phyloP scores from a whole-genome alignment of 352 stramenopile species.

The Phytopythium boreale region DNA sequence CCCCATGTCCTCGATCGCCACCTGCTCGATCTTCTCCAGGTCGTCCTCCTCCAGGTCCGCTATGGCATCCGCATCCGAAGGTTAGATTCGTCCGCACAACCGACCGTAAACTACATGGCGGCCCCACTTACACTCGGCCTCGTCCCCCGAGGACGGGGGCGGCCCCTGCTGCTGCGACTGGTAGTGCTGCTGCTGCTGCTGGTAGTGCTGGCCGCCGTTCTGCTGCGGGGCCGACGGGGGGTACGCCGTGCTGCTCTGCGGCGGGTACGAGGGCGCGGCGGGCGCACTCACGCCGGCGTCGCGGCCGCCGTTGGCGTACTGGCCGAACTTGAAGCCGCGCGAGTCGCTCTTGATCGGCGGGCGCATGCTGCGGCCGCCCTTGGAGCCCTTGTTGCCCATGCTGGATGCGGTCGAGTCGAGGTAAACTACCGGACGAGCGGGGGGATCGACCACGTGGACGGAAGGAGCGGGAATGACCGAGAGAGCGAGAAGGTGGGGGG shows the following conservation, averaged over 20 bases:
- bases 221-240: slow-evolving; percentile 28
- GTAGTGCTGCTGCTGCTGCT: slow-evolving; percentile 21
- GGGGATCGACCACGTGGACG: slow-evolving; percentile 13
- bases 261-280: slow-evolving; percentile 55
- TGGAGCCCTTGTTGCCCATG: slow-evolving; percentile 87
- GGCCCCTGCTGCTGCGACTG: slow-evolving; percentile 18
- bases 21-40: slow-evolving; percentile 73
- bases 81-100: not conserved
- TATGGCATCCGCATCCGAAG: no score
- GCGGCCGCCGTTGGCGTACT: slow-evolving; percentile 38
- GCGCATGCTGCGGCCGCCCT: slow-evolving; percentile 58
- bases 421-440: not conserved
- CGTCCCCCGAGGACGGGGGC: slow-evolving; percentile 22
- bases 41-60: slow-evolving; percentile 81
- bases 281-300: slow-evolving; percentile 73
- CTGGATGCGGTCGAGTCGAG: not conserved
- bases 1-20: slow-evolving; percentile 83
- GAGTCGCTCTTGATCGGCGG: slow-evolving; percentile 84
- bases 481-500: not conserved
- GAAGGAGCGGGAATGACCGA: slow-evolving; percentile 35
- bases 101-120: not conserved
- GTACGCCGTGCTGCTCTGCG: slow-evolving; percentile 15
- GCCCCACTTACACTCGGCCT: slow-evolving; percentile 62
- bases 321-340: slow-evolving; percentile 75
- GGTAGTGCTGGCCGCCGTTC: slow-evolving; percentile 15